phyloP scores from a whole-genome alignment of 305 asterid genomes.

The Fraxinus sp. region DNA sequence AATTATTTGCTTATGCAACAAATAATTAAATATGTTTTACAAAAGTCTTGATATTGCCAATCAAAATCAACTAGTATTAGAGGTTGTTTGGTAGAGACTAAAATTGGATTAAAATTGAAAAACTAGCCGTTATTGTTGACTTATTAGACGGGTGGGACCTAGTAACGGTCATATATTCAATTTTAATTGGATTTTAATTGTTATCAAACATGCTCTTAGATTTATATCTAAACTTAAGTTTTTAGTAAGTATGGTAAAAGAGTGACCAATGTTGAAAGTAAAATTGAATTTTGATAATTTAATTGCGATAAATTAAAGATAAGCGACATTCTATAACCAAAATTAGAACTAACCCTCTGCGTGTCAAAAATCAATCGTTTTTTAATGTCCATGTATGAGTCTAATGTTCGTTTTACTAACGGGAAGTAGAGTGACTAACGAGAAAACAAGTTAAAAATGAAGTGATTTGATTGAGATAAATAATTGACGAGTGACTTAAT shows the following conservation, averaged over 20 bases:
- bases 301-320: too few relatives aligned
- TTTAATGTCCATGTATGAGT: neutral
- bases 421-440: neutral
- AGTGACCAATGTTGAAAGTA: neutral
- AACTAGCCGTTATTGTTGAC: too few relatives aligned
- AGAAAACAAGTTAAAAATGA: neutral
- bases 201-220: too few relatives aligned
- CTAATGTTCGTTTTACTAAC: neutral
- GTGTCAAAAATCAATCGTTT: too few relatives aligned
- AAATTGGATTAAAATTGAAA: too few relatives aligned
- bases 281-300: too few relatives aligned
- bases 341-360: neutral
- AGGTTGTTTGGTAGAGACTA: too few relatives aligned
- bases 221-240: neutral
- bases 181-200: too few relatives aligned
- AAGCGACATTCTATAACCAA: too few relatives aligned
- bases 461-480: neutral
- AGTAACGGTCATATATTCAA: too few relatives aligned
- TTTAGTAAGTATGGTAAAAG: neutral
- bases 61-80: neutral
- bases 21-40: neutral
- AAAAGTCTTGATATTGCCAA: neutral
- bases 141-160: too few relatives aligned
- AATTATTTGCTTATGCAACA: neutral
- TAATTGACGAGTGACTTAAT: neutral